These are phyloP conservation scores for Vanderwaltozyma yarrowii DNA, from an alignment of 805 yeast species.

Conservation along the genomic window DNA sequence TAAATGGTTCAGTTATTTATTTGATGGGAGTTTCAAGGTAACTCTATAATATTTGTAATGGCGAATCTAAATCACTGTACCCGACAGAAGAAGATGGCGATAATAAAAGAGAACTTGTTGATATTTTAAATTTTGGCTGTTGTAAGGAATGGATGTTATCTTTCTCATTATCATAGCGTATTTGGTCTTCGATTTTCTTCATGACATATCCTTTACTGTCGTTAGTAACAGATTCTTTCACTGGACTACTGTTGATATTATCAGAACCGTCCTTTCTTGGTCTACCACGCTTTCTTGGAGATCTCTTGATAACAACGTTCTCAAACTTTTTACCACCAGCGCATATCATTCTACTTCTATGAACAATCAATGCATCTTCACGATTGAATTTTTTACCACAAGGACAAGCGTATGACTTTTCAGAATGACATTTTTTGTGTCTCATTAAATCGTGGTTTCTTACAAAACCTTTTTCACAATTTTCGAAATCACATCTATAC, in stretches of 20 bases:
- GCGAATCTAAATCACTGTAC: slow-evolving; percentile 38
- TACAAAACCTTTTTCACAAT: slow-evolving; percentile 80
- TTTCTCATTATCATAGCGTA: slow-evolving; percentile 5
- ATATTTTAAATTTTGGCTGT: neutral
- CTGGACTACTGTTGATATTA: slow-evolving; percentile 17
- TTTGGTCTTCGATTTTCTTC: slow-evolving; percentile 19
- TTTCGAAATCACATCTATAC: slow-evolving; percentile 51
- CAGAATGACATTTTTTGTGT: slow-evolving; percentile 79
- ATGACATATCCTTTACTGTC: slow-evolving; percentile 12
- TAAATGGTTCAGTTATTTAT: too few species aligned
- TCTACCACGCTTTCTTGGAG: slow-evolving; percentile 22
- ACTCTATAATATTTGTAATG: too few species aligned
- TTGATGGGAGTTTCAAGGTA: too few species aligned
- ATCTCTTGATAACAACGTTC: slow-evolving; percentile 21
- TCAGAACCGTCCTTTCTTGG: slow-evolving; percentile 14
- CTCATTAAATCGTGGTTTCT: slow-evolving; percentile 90
- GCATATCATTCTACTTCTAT: slow-evolving; percentile 70
- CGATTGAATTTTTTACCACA: slow-evolving; percentile 94
- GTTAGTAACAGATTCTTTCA: slow-evolving; percentile 13
- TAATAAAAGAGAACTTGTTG: neutral
- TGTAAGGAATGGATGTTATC: neutral
- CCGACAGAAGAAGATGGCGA: neutral
- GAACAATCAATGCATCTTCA: slow-evolving; percentile 80
- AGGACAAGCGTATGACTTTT: slow-evolving; percentile 60
- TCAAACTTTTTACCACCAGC: slow-evolving; percentile 46